Evolutionary conservation across 1,139 yeast genomes (phyloP), one percentile per base, ranked within the genome.

Genomic region (Pichia sp.): DNA sequence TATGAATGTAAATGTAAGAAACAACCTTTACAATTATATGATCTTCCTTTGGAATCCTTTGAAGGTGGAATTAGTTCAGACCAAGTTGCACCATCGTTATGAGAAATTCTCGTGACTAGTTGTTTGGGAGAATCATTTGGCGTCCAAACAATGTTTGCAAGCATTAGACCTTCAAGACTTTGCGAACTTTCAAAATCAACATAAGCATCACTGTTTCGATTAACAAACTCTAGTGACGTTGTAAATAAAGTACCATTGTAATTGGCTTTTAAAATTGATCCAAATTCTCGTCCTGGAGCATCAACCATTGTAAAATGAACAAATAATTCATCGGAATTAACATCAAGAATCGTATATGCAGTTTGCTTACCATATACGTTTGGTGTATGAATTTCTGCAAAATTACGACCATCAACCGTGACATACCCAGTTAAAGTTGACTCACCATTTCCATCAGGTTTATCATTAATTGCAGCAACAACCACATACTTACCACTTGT

Each of bases 201-300:
- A 69, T 68, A 90, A 0, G 98, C 99, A 8, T 61, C 60, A 7
- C 60, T 60, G 58, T 89, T 80, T 62, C 99, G 75, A 67, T 91
- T 93, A 10, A 90, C 97, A 54, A 77, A 67, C n/a, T 78, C 79
- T 58, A 87, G 74, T 1, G 93, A 73, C 33, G 83, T 72, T 3
- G 87, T 93, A 66, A 87, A 91, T n/a, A 87, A 81, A 0, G 98
- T 90, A 56, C 99, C 99, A 62, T 91, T 89, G n/a, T 88, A 87
- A 65, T 93, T 91, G 0, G 96, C 88, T 64, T 93, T 93, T 62
- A 93, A 73, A n/a, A 95, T 73, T 0, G 89, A 74, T 10, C 99
- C 99, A 68, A 68, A 84, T 61, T 89, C 95, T 13, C 70, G 66
- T 11, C 77, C 81, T 0, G 64, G 54, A 9, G 73, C 74, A 29